Base-by-base conservation (phyloP, 768 basidiomycete genomes). In the Dioszegia aurantiaca region DNA sequence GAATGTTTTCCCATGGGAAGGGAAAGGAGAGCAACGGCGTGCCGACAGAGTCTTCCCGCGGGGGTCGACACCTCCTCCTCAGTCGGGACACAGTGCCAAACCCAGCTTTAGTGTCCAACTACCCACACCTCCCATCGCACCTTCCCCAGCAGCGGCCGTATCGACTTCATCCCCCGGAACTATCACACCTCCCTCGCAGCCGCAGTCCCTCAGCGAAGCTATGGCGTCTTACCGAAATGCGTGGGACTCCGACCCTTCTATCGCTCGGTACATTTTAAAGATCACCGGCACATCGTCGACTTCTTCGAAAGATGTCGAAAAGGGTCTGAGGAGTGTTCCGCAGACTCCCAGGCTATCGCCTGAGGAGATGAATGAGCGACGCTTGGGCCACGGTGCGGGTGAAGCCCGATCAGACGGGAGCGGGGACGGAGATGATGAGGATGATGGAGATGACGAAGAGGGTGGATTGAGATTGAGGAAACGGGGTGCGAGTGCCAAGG, bases 1-100 rank as follows among this genome's bases (percentile, higher is more conserved):
- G 60, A 79, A 82, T 31, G 80, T 95, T 31, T 98, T 99, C 76
- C 92, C 94, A n/a, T 99, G 94, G 94, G 94, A 99, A 73, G 83
- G 85, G 58, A 82, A 83, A 2, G 43, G 54, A 0, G 37, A 60
- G 4, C 55, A 69, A 39, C 59, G 53, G 4, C 47, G 59, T 12
- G 63, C 76, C 0, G 56, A 70, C 8, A 44, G 75, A 37, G 73
- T 75, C 3, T 77, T 77, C 63, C 75, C 73, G 10, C 43, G 54
- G 28, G 45, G 84, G 49, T 28, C 61, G 12, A 33, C 55, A 57
- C 39, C 56, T 23, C 30, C 63, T 21, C 51, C 12, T 19, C 62
- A 23, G 31, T 37, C 8, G 52, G 21, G 47, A 55, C 31, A 19
- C 37, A 33, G 19, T 3, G 33, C 46, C 24, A 56, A 61, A 24